A percentile compares a stretch with the other conserved stretches of the same genome.
These are phyloP conservation scores for Solanum gandarillasii DNA, from an alignment of 257 asterid genomes.

Conservation along the genomic window DNA sequence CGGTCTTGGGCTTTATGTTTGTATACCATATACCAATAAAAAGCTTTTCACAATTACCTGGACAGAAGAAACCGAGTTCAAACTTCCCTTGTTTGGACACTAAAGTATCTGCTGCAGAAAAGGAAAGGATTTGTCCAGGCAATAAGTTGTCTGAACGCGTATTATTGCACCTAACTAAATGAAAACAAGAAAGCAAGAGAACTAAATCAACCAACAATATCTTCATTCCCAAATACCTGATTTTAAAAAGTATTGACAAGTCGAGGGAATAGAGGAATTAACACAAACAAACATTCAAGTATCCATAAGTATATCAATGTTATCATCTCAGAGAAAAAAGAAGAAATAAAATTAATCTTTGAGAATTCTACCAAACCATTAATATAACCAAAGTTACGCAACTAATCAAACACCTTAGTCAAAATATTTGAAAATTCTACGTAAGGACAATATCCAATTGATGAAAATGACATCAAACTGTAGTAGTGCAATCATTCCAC, in stretches of 20 bases:
- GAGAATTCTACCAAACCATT: not conserved
- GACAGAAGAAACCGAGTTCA: conserved; percentile 26
- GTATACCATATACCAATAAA: conserved; percentile 38
- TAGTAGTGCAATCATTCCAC: not conserved
- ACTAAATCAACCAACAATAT: not conserved
- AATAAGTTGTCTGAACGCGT: not conserved
- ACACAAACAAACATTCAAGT: not conserved
- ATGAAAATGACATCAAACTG: not conserved
- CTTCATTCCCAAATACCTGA: not conserved
- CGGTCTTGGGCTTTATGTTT: conserved; percentile 9
- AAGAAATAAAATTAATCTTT: not conserved
- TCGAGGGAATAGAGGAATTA: not conserved
- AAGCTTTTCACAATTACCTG: not conserved
- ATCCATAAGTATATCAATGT: not conserved
- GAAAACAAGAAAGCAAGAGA: not conserved
- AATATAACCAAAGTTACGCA: not conserved
- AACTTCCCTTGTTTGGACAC: not conserved
- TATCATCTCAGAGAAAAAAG: not conserved
- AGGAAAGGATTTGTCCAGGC: not conserved
- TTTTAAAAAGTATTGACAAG: not conserved
- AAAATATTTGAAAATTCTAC: no score
- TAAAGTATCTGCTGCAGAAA: not conserved
- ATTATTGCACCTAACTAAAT: not conserved
- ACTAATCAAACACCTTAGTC: not conserved
- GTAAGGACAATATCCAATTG: not conserved